A percentile compares a stretch with the other conserved stretches of the same genome.
These are phyloP conservation scores for Osmozyma mogii DNA, from an alignment of 805 yeast genomes.

Conservation along the genomic window DNA sequence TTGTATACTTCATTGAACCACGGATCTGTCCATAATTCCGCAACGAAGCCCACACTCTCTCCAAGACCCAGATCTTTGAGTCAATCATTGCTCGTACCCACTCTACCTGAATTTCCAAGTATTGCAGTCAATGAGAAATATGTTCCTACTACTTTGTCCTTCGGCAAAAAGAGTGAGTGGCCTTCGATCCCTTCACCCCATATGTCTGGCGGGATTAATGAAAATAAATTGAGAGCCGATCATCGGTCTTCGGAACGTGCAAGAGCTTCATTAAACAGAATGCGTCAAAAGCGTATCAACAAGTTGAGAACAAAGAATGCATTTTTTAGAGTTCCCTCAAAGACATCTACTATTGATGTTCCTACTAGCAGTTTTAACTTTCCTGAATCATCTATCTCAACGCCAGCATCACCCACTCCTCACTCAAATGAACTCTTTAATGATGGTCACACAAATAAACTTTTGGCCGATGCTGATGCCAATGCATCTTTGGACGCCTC, in stretches of 20 bases:
- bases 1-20: constrained; percentile 47
- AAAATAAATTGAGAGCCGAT: constrained; percentile 11
- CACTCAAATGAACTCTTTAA: no score
- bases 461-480: no score
- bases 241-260: constrained; percentile 51
- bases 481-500: no score
- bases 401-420: constrained; percentile 16
- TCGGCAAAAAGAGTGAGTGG: no score
- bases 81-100: constrained; percentile 27
- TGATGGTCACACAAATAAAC: no score
- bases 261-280: constrained; percentile 55
- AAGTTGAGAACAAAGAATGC: constrained; percentile 25
- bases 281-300: constrained; percentile 50
- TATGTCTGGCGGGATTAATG: constrained; percentile 7
- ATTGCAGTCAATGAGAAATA: constrained; percentile 24
- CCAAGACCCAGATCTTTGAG: constrained; percentile 6
- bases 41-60: constrained; percentile 4
- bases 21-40: constrained; percentile 11
- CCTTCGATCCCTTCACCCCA: no score
- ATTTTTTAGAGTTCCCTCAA: constrained; percentile 19
- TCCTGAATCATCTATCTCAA: constrained; percentile 12
- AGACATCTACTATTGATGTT: constrained; percentile 18
- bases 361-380: neutral
- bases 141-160: constrained; percentile 17
- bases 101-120: constrained; percentile 35